phyloP scores from a whole-genome alignment of 2,329 filamentous ascomycete species.

The Achaetomium macrosporum region DNA sequence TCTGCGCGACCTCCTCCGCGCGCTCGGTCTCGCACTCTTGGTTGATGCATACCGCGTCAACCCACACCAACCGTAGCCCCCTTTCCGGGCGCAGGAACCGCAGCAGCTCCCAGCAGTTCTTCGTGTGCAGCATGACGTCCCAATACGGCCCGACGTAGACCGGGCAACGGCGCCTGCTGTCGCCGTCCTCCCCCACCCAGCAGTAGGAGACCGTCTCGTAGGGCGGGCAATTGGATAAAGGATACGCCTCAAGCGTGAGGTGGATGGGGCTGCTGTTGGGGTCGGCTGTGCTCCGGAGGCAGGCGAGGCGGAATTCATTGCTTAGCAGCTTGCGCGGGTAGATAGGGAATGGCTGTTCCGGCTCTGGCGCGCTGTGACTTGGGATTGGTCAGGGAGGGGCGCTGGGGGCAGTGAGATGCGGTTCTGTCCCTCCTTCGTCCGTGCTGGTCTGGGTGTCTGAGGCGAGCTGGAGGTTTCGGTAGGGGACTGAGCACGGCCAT shows the following conservation, averaged over 20 bases:
- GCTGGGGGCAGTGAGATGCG: not conserved
- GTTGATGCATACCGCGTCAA: constrained; percentile 4
- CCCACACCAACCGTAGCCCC: constrained; percentile 9
- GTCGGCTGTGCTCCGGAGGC: not conserved
- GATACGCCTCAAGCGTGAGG: constrained; percentile 15
- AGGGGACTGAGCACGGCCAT: constrained; percentile 6
- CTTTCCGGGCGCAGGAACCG: constrained; percentile 7
- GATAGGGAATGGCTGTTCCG: not conserved
- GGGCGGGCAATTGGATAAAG: constrained; percentile 23
- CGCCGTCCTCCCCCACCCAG: constrained; percentile 27
- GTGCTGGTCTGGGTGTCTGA: too few species aligned
- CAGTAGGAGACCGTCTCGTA: constrained; percentile 29
- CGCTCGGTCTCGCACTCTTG: not conserved
- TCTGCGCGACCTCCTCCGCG: not conserved
- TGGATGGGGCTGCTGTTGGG: constrained; percentile 11
- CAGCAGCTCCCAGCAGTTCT: constrained; percentile 25
- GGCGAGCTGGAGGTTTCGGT: too few species aligned
- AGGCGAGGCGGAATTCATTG: constrained; percentile 2
- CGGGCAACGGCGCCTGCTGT: constrained; percentile 18
- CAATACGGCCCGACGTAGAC: constrained; percentile 24
- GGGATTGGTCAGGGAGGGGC: too few species aligned
- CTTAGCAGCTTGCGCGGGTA: not conserved
- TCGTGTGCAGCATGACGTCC: constrained; percentile 24
- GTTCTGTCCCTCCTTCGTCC: too few species aligned
- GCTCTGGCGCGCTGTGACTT: too few species aligned